phyloP scores from a whole-genome alignment of 2,329 filamentous ascomycete species.

The Ophiostoma quercus region DNA sequence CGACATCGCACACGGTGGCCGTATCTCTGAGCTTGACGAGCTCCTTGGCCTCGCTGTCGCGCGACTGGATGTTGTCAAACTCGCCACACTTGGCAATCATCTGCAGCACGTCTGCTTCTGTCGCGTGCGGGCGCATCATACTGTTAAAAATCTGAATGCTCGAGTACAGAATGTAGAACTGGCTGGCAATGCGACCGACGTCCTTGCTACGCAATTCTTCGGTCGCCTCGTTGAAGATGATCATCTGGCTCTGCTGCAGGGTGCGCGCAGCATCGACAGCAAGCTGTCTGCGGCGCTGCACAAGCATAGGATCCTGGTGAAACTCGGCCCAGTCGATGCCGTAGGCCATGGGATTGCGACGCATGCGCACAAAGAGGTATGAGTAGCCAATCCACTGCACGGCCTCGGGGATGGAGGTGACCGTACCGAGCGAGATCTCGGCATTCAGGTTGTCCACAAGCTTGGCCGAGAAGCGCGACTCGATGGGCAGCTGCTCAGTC shows the following conservation, averaged over 20 bases:
- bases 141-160: slow-evolving; percentile 95
- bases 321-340: slow-evolving; percentile 94
- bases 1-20: slow-evolving; percentile 71
- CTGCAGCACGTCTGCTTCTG: slow-evolving; percentile 85
- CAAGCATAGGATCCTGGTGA: slow-evolving; percentile 78
- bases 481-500: slow-evolving; percentile 93
- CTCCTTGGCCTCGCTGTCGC: slow-evolving; percentile 86
- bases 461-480: slow-evolving; percentile 91
- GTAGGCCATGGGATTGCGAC: slow-evolving; percentile 82
- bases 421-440: slow-evolving; percentile 87
- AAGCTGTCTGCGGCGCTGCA: slow-evolving; percentile 77
- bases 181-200: slow-evolving; percentile 91
- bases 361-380: slow-evolving; percentile 95
- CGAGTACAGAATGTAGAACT: slow-evolving; percentile 90
- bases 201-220: slow-evolving; percentile 93
- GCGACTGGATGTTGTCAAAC: slow-evolving; percentile 92
- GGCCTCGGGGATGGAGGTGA: slow-evolving; percentile 87
- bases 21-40: slow-evolving; percentile 68
- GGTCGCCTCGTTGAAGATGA: slow-evolving; percentile 93
- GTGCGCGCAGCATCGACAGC: slow-evolving; percentile 83
- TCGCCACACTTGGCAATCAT: slow-evolving; percentile 98
- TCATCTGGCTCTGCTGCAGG: slow-evolving; percentile 93
- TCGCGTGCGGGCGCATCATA: slow-evolving; percentile 80
- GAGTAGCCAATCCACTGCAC: slow-evolving; percentile 98
- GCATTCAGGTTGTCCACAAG: slow-evolving; percentile 96